Evolutionary conservation across 2,329 filamentous ascomycete genomes (phyloP).

Genomic region (Fusarium sp.): DNA sequence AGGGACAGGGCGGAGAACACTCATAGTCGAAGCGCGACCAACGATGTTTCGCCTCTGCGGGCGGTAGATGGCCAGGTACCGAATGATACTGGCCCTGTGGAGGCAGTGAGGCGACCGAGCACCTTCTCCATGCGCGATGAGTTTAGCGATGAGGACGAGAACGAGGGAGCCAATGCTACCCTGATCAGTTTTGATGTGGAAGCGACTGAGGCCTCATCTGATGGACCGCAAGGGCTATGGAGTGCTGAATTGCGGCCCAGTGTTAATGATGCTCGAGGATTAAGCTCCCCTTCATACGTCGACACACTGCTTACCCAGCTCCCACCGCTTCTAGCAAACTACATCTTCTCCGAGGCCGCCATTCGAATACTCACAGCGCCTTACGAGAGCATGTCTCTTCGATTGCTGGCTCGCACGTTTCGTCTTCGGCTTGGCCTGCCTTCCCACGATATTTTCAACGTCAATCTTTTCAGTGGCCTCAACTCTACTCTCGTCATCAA

Average conservation of each 20-base stretch:
- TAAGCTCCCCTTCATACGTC: slow-evolving; percentile 52
- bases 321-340: slow-evolving; percentile 60
- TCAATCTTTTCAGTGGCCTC: slow-evolving; percentile 52
- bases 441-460: slow-evolving; percentile 53
- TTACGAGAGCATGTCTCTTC: slow-evolving; percentile 59
- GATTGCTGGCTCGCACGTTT: slow-evolving; percentile 59
- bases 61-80: slow-evolving; percentile 48
- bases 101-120: slow-evolving; percentile 57
- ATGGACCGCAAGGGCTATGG: slow-evolving; percentile 66
- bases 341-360: slow-evolving; percentile 59
- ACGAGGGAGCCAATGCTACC: slow-evolving; percentile 66
- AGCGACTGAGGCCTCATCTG: slow-evolving; percentile 59
- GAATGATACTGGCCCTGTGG: slow-evolving; percentile 44
- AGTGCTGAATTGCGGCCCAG: slow-evolving; percentile 69
- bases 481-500: slow-evolving; percentile 57
- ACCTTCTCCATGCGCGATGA: slow-evolving; percentile 62
- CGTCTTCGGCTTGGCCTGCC: slow-evolving; percentile 54
- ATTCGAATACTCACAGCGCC: slow-evolving; percentile 59
- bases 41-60: slow-evolving; percentile 41
- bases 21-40: slow-evolving; percentile 36
- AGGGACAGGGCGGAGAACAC: slow-evolving; percentile 34
- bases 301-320: slow-evolving; percentile 64
- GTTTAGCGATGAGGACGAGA: slow-evolving; percentile 68
- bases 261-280: slow-evolving; percentile 48
- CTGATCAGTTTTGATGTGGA: slow-evolving; percentile 73